Evolutionary conservation across 2,329 filamentous ascomycete species (phyloP).

Genomic region (Trichoderma breve): DNA sequence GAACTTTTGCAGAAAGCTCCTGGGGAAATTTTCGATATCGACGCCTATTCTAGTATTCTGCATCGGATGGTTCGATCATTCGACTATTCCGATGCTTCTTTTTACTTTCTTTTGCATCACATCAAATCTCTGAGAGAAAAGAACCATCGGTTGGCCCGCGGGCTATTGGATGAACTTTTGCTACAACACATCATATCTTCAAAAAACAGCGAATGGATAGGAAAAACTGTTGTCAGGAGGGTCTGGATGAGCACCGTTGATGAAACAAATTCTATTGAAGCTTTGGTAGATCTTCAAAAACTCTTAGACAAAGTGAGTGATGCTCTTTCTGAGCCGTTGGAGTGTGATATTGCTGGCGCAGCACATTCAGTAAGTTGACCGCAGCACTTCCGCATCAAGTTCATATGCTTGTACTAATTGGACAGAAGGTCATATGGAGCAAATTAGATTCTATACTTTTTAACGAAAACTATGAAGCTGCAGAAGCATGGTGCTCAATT

Average conservation of each 20-base stretch:
- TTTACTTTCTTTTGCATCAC: slow-evolving; percentile 66
- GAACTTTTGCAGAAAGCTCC: slow-evolving; percentile 58
- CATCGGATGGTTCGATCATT: slow-evolving; percentile 59
- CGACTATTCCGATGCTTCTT: slow-evolving; percentile 59
- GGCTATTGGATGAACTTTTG: slow-evolving; percentile 64
- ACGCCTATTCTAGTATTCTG: slow-evolving; percentile 54
- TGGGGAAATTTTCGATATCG: slow-evolving; percentile 47
- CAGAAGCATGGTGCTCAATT: slow-evolving; percentile 69
- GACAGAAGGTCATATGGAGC: slow-evolving; percentile 74
- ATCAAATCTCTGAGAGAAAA: slow-evolving; percentile 62
- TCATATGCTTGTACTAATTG: slow-evolving; percentile 16
- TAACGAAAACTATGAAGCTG: slow-evolving; percentile 50
- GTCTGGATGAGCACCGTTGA: slow-evolving; percentile 62
- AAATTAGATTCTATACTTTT: slow-evolving; percentile 60
- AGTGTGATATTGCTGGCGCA: slow-evolving; percentile 61
- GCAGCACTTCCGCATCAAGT: neutral
- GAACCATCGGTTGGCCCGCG: slow-evolving; percentile 47
- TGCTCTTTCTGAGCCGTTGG: slow-evolving; percentile 48
- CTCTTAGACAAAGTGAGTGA: slow-evolving; percentile 40
- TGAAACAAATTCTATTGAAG: slow-evolving; percentile 33
- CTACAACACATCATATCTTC: slow-evolving; percentile 51
- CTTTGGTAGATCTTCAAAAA: slow-evolving; percentile 23
- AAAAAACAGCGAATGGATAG: slow-evolving; percentile 59
- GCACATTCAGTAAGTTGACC: slow-evolving; percentile 58
- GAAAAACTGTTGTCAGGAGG: slow-evolving; percentile 65